phyloP scores from a whole-genome alignment of 208 protist genomes.

The Acanthamoeba rhysodes region DNA sequence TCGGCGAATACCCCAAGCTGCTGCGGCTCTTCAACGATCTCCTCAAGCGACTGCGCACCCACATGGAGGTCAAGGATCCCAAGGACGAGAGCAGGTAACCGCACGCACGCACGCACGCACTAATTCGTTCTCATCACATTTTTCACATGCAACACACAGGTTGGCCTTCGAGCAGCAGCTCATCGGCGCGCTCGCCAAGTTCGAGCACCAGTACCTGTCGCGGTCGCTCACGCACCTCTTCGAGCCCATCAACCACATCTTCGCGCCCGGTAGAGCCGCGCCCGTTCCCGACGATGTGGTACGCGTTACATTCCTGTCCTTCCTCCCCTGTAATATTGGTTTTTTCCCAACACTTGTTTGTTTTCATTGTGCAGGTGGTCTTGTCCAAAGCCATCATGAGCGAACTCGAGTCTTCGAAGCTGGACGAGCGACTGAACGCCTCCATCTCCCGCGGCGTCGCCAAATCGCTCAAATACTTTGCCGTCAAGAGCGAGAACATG shows the following conservation, averaged over 20 bases:
- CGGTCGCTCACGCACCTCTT: constrained; percentile 62
- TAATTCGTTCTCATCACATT: too few species aligned
- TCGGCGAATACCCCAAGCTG: constrained; percentile 68
- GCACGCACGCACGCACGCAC: too few species aligned
- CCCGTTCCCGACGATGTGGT: constrained; percentile 40
- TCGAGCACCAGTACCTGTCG: constrained; percentile 69
- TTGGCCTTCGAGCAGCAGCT: constrained; percentile 62
- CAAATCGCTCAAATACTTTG: constrained; percentile 54
- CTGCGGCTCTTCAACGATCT: constrained; percentile 72
- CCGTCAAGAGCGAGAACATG: constrained; percentile 18
- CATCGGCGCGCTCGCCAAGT: constrained; percentile 28
- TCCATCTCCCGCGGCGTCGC: constrained; percentile 28
- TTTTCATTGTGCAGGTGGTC: neutral
- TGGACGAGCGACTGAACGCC: constrained; percentile 52
- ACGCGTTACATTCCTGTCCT: neutral
- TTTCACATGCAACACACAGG: too few species aligned
- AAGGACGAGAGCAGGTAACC: constrained; percentile 23
- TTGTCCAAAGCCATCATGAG: constrained; percentile 26
- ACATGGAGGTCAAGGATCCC: constrained; percentile 59
- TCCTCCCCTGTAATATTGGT: neutral
- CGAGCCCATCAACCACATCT: constrained; percentile 62
- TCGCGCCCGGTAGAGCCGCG: neutral
- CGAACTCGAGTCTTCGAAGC: constrained; percentile 15
- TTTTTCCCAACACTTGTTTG: too few species aligned
- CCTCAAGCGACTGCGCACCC: constrained; percentile 59